Evolutionary conservation across 177 flowering plant species (phyloP).

Genomic region (Vitis hybrid): DNA sequence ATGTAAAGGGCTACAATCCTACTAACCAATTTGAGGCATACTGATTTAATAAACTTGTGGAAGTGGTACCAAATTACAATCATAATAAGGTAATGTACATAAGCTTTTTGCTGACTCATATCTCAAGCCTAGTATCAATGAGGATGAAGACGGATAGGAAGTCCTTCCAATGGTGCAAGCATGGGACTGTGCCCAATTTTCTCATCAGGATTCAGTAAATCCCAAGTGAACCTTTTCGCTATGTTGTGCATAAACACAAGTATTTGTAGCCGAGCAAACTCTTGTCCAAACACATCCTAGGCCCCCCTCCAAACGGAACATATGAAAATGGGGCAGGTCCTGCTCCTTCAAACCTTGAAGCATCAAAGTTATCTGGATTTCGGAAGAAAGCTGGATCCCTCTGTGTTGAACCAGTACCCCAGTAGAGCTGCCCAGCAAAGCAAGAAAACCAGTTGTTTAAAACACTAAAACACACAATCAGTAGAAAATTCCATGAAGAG

Average conservation of each 20-base stretch:
- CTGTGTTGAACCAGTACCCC: slow-evolving; percentile 25
- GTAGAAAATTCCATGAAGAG: background rate
- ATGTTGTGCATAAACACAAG: slow-evolving; percentile 23
- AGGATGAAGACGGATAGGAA: slow-evolving; percentile 18
- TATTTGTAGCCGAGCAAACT: slow-evolving; percentile 17
- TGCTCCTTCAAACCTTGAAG: slow-evolving; percentile 26
- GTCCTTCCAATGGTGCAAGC: slow-evolving; percentile 16
- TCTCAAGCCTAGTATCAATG: background rate
- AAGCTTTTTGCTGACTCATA: too few relatives aligned
- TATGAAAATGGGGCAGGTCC: slow-evolving; percentile 19
- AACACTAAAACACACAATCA: background rate
- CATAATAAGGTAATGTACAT: too few relatives aligned
- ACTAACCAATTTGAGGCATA: too few relatives aligned
- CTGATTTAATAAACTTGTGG: too few relatives aligned
- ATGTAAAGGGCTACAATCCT: too few relatives aligned
- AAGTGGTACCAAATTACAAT: too few relatives aligned
- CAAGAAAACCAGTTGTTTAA: background rate
- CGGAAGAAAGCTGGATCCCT: slow-evolving; percentile 17
- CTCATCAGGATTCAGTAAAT: slow-evolving; percentile 13
- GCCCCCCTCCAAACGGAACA: slow-evolving; percentile 26
- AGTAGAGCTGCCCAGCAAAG: slow-evolving; percentile 19
- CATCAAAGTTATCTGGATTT: slow-evolving; percentile 19
- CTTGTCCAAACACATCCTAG: slow-evolving; percentile 24
- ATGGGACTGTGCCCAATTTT: slow-evolving; percentile 13
- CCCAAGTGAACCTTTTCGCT: slow-evolving; percentile 20